Conservation (phyloP, 805 yeast species). For the Ogataea nakhonphanomensis region DNA sequence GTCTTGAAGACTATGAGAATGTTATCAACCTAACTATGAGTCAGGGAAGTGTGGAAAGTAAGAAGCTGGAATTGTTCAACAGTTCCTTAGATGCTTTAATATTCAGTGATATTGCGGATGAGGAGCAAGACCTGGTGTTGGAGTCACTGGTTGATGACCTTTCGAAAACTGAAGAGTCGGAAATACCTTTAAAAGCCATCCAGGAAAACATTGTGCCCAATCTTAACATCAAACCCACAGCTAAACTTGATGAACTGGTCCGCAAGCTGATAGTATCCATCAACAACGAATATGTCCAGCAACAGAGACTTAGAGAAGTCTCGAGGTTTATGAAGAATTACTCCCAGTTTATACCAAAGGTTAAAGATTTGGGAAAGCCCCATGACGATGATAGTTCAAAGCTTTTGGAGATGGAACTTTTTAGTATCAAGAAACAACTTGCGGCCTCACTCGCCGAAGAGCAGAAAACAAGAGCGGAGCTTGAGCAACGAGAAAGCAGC, state of each 20-base stretch:
- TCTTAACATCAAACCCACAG: constrained; percentile 55
- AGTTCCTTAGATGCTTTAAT: constrained; percentile 35
- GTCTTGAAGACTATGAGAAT: constrained; percentile 33
- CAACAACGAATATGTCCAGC: constrained; percentile 57
- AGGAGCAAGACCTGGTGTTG: constrained; percentile 30
- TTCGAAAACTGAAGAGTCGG: constrained; percentile 21
- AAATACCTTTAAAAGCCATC: constrained; percentile 33
- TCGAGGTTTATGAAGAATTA: constrained; percentile 54
- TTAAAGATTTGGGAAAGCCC: constrained; percentile 1
- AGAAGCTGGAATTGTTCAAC: constrained; percentile 32
- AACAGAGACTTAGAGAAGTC: constrained; percentile 50
- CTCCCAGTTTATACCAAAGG: constrained; percentile 22
- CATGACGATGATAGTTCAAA: constrained; percentile 20
- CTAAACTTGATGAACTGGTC: constrained; percentile 53
- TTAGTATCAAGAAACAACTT: constrained; percentile 20
- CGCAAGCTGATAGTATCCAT: constrained; percentile 52
- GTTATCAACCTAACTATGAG: constrained; percentile 24
- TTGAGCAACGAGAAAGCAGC: constrained; percentile 11
- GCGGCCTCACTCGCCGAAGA: constrained; percentile 20
- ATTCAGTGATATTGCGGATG: constrained; percentile 35
- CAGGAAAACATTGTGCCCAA: constrained; percentile 51
- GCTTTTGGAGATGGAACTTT: constrained; percentile 20
- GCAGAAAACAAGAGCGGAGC: constrained; percentile 7
- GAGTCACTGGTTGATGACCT: constrained; percentile 25
- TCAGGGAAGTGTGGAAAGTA: constrained; percentile 26